Evolutionary conservation across 1,139 yeast genomes (phyloP), one percentile per base, ranked within the genome.

Genomic region (Yamadazyma jaroonii): DNA sequence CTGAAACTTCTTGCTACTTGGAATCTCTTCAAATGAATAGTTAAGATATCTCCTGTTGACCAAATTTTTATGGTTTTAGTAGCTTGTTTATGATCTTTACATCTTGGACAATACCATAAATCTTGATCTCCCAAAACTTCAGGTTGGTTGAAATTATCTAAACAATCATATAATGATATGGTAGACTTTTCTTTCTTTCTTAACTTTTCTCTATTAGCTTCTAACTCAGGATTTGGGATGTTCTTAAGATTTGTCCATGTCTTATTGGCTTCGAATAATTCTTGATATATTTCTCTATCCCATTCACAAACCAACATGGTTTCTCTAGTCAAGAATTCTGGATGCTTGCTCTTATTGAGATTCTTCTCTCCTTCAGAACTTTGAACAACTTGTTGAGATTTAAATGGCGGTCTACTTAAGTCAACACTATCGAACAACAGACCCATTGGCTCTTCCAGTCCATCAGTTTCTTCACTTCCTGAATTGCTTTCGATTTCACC

Each of bases 101-200:
- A 92, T 20, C 70, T 64, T 2, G 97, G 95, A 59, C 98, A 92
- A 53, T 83, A 89, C 98, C 98, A 92, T 36, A 89, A 71, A 59
- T 92, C 97, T 42, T 87, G 85, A 37, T 87, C 86, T 9, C 97
- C 89, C 32, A 92, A 69, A 3, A 89, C 79, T 57, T 92, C 98
- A 0, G 95, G 84, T 37, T 79, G 78, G 17, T 95, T 80, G 55
- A 92, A 92, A 43, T 80, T 58, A 28, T 74, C 76, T 34, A 92
- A 61, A 54, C 97, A 92, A 48, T 86, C 94, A 45, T 78, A 75
- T 25, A 92, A 67, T 0, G 84, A 74, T 11, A 87, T 74, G 10
- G 69, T 68, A n/a, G 77, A 65, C 37, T 70, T 72, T 40, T 70
- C 66, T 35, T 61, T 63, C 35, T 60, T 61, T 20, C 62, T 66